phyloP scores from a whole-genome alignment of 192 early-diverging fungal species.

The Backusella morwellensis region DNA sequence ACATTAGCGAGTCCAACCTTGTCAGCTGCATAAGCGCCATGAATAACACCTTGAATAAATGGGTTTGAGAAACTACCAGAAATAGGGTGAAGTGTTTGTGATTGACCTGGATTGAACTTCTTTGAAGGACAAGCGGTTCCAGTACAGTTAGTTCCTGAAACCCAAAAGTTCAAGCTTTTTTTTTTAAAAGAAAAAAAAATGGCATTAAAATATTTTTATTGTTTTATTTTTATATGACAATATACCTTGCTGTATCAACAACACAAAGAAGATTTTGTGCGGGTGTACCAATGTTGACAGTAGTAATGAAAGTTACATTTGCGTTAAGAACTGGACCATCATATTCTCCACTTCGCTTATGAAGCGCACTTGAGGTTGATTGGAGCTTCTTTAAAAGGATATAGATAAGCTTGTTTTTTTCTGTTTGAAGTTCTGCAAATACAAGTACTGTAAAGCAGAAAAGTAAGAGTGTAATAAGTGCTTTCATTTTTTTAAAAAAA shows the following conservation, averaged over 20 bases:
- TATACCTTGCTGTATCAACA: slow-evolving; percentile 3
- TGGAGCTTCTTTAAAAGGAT: background rate
- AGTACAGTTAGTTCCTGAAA: background rate
- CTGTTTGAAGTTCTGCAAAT: background rate
- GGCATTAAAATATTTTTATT: background rate
- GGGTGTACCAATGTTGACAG: background rate
- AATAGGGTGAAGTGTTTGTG: background rate
- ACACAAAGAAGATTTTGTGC: background rate
- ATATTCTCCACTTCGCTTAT: background rate
- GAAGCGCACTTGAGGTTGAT: background rate
- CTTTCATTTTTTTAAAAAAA: background rate
- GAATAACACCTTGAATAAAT: background rate
- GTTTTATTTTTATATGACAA: background rate
- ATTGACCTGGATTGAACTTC: background rate
- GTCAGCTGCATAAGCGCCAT: background rate
- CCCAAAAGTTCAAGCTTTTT: background rate
- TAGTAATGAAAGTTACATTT: background rate
- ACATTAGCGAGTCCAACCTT: background rate
- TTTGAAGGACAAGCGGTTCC: background rate
- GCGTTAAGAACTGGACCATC: background rate
- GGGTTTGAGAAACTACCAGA: background rate
- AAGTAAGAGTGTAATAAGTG: background rate
- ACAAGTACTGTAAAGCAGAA: background rate
- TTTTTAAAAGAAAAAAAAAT: background rate
- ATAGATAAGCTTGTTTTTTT: background rate